Percentiles rank a stretch among this genome's conserved stretches.
Conservation (phyloP, 1,284 basidiomycete species). For the Cutaneotrichosporon cyanovorans region DNA sequence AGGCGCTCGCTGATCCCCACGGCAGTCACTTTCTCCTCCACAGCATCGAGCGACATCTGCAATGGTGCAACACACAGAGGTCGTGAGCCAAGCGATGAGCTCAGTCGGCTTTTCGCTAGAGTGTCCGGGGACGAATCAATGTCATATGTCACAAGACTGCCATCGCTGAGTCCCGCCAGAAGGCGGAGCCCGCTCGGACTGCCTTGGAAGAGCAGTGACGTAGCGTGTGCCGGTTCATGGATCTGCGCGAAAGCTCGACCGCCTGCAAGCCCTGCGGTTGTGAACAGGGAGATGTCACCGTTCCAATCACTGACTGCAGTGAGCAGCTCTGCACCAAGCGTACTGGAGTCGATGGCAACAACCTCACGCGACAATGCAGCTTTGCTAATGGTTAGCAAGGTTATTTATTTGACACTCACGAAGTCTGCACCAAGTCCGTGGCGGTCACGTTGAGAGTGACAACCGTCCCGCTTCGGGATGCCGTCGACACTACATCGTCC, state of each 20-base stretch:
- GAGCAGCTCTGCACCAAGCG: background rate
- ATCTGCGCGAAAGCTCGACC: conserved; percentile 12
- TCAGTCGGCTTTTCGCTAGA: conserved; percentile 44
- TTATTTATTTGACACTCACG: no score
- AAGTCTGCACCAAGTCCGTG: no score
- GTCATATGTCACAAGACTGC: conserved; percentile 60
- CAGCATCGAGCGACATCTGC: conserved; percentile 13
- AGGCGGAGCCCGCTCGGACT: conserved; percentile 50
- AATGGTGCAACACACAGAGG: conserved; percentile 21
- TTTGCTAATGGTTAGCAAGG: conserved; percentile 6
- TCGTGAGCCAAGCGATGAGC: conserved; percentile 34
- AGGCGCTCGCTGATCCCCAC: conserved; percentile 36
- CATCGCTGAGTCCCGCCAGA: conserved; percentile 71
- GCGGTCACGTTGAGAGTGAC: conserved; percentile 31
- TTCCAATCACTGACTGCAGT: conserved; percentile 71
- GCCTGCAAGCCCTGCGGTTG: conserved; percentile 48
- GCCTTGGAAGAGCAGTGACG: conserved; percentile 35
- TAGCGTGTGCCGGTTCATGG: conserved; percentile 18
- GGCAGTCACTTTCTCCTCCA: conserved; percentile 31
- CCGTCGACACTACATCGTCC: conserved; percentile 50
- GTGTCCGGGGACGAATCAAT: conserved; percentile 22
- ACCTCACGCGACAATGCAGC: background rate
- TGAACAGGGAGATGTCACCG: conserved; percentile 58
- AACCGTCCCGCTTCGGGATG: conserved; percentile 55
- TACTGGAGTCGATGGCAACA: background rate